phyloP scores from a whole-genome alignment of 768 basidiomycete species.

The Favolaschia claudopus region DNA sequence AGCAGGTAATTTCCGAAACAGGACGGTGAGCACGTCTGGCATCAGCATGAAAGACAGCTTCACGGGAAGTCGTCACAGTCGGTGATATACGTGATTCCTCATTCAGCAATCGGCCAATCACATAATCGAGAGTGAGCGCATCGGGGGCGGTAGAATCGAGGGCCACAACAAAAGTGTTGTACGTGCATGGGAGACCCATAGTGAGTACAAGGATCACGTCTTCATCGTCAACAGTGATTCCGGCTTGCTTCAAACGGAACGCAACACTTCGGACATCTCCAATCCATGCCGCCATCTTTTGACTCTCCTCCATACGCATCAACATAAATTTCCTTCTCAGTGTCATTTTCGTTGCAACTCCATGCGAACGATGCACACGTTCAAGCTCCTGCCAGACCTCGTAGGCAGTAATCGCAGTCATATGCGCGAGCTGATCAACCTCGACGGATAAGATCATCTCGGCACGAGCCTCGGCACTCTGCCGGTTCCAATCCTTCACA shows the following conservation, averaged over 20 bases:
- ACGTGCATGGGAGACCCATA: conserved; percentile 23
- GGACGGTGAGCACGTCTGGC: not conserved
- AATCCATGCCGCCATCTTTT: conserved; percentile 36
- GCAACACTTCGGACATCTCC: conserved; percentile 26
- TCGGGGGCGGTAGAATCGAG: conserved; percentile 6
- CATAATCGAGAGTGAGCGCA: conserved; percentile 8
- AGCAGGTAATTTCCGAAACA: conserved; percentile 10
- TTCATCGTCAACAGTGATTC: conserved; percentile 28
- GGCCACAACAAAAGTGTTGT: conserved; percentile 7
- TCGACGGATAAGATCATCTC: conserved; percentile 34
- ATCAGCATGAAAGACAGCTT: conserved; percentile 5
- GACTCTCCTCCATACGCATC: conserved; percentile 23
- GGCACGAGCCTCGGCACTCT: conserved; percentile 28
- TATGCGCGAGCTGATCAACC: conserved; percentile 31
- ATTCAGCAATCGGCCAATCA: conserved; percentile 4
- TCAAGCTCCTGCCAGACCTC: conserved; percentile 31
- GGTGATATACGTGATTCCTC: conserved; percentile 11
- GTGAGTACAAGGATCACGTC: conserved; percentile 35
- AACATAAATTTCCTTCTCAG: conserved; percentile 27
- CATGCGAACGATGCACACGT: conserved; percentile 31
- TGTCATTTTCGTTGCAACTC: conserved; percentile 33
- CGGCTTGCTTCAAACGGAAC: conserved; percentile 25
- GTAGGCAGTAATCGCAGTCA: conserved; percentile 14
- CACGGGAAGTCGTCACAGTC: not conserved
- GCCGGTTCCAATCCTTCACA: conserved; percentile 4